phyloP scores from a whole-genome alignment of 139 green algal species.

The Nannochloris sp. region DNA sequence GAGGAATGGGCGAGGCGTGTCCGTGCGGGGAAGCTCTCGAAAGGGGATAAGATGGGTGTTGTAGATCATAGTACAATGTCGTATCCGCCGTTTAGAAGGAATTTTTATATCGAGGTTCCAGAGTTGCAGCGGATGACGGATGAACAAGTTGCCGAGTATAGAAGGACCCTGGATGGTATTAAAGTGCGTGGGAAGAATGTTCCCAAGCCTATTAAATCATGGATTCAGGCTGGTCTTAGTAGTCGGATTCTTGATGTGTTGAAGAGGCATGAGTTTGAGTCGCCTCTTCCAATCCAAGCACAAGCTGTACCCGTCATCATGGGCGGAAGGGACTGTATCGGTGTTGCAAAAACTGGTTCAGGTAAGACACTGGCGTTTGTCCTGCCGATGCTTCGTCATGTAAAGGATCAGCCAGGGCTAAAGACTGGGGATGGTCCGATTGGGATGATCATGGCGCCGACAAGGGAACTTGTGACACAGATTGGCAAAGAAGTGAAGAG shows the following conservation, averaged over 20 bases:
- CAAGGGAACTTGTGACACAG: conserved; percentile 86
- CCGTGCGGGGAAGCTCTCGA: conserved; percentile 63
- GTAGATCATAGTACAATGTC: conserved; percentile 69
- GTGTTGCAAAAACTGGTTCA: conserved; percentile 93
- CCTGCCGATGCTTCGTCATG: conserved; percentile 91
- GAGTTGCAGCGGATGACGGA: conserved; percentile 63
- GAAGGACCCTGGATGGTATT: conserved; percentile 66
- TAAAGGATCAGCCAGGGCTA: conserved; percentile 85
- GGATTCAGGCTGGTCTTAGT: conserved; percentile 78
- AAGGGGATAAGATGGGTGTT: conserved; percentile 78
- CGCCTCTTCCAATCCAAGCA: conserved; percentile 90
- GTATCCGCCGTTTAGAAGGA: conserved; percentile 76
- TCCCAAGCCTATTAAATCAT: conserved; percentile 73
- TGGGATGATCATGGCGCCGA: conserved; percentile 91
- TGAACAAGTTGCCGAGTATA: conserved; percentile 55
- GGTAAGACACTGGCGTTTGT: conserved; percentile 98
- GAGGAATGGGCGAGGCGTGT: conserved; percentile 61
- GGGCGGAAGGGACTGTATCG: conserved; percentile 92
- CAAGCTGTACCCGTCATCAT: conserved; percentile 95
- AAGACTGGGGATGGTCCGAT: conserved; percentile 73
- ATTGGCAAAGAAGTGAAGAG: conserved; percentile 68
- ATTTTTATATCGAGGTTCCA: conserved; percentile 81
- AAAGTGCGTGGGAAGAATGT: conserved; percentile 83
- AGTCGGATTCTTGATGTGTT: conserved; percentile 68
- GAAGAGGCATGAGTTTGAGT: conserved; percentile 59